Evolutionary conservation across 352 stramenopile species (phyloP).

Genomic region (Globisporangium carolinianum): DNA sequence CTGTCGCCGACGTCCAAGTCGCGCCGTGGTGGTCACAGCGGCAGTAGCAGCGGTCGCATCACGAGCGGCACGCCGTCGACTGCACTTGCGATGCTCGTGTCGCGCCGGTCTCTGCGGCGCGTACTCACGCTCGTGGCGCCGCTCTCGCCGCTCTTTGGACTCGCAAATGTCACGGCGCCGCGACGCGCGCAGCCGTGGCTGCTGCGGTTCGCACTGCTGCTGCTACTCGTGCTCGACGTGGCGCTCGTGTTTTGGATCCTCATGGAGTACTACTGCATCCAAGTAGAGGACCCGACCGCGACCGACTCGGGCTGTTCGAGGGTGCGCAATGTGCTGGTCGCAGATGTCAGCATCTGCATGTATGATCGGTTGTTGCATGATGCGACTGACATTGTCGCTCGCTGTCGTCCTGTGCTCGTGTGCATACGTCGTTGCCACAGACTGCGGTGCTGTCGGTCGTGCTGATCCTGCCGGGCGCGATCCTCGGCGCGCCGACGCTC

Average conservation of each 20-base stretch:
- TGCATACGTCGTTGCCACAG: slow-evolving; percentile 15
- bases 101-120: slow-evolving; percentile 6
- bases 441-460: slow-evolving; percentile 52
- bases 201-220: slow-evolving; percentile 42
- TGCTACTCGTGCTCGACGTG: slow-evolving; percentile 60
- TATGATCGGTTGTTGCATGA: neutral
- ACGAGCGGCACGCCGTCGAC: neutral
- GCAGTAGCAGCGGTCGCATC: too few relatives aligned
- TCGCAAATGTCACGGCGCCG: slow-evolving; percentile 36
- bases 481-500: slow-evolving; percentile 52
- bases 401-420: too few relatives aligned
- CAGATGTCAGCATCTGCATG: neutral
- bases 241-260: slow-evolving; percentile 66
- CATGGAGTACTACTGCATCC: slow-evolving; percentile 83
- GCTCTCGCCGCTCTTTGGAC: slow-evolving; percentile 50
- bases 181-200: slow-evolving; percentile 20
- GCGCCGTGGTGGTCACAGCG: neutral
- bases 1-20: slow-evolving; percentile 16
- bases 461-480: slow-evolving; percentile 49
- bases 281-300: slow-evolving; percentile 72
- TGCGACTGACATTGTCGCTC: neutral
- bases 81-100: slow-evolving; percentile 14
- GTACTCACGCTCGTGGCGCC: slow-evolving; percentile 31
- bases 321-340: slow-evolving; percentile 24
- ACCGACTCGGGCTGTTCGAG: slow-evolving; percentile 69